Percentiles rank a stretch among this genome's conserved stretches.
Conservation (phyloP, 768 basidiomycete species). For the Fistulinella prunicolor region DNA sequence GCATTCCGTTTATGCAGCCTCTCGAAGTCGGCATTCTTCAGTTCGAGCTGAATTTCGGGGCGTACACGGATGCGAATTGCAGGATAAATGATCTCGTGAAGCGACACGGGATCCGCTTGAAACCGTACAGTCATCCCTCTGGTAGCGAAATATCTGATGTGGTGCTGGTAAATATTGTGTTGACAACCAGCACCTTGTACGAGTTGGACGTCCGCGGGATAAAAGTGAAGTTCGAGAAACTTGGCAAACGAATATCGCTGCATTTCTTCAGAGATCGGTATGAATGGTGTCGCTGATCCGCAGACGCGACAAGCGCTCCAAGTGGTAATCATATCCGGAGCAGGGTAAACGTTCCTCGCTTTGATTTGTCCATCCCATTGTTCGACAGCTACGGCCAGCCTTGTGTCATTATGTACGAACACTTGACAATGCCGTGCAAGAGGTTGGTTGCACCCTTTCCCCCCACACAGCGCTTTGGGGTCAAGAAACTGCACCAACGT, state of each 20-base stretch:
- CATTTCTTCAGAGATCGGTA: constrained; percentile 88
- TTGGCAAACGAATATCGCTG: constrained; percentile 93
- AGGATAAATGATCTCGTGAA: constrained; percentile 89
- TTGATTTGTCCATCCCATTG: constrained; percentile 82
- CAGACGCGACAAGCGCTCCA: constrained; percentile 87
- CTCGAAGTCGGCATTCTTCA: constrained; percentile 92
- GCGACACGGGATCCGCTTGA: constrained; percentile 74
- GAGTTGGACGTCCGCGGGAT: constrained; percentile 81
- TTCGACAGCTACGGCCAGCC: constrained; percentile 82
- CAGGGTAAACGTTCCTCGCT: constrained; percentile 50
- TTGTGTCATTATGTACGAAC: constrained; percentile 86
- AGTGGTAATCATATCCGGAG: constrained; percentile 80
- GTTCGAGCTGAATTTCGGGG: constrained; percentile 81
- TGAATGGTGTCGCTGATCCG: constrained; percentile 79
- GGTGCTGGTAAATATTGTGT: constrained; percentile 92
- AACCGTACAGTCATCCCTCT: constrained; percentile 86
- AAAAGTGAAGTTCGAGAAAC: constrained; percentile 94
- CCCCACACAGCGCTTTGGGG: constrained; percentile 73
- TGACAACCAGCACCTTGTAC: constrained; percentile 88
- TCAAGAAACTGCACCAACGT: constrained; percentile 67
- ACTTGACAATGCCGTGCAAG: constrained; percentile 82
- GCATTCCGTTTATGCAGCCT: constrained; percentile 68
- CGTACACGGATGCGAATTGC: constrained; percentile 82
- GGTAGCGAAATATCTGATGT: constrained; percentile 85
- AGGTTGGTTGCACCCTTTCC: constrained; percentile 82